A percentile compares a stretch with the other conserved stretches of the same genome.
Conservation (phyloP, 1,284 basidiomycete species). For the Pyrrhoderma lamaoense region DNA sequence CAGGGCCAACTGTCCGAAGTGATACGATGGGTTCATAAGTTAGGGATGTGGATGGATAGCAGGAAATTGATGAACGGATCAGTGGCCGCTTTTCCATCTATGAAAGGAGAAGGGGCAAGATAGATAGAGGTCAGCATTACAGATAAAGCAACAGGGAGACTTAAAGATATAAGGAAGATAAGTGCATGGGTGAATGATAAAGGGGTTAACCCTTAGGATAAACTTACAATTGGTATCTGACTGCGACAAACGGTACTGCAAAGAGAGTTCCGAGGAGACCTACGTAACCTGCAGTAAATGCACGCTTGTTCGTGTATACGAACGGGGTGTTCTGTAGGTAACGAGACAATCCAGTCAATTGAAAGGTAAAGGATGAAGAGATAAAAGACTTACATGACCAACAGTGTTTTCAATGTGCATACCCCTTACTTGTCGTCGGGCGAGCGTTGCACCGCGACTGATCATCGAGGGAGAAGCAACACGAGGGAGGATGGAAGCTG, state of each 20-base stretch:
- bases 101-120: too few relatives aligned
- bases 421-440: slow-evolving; percentile 5
- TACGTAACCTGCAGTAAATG: slow-evolving; percentile 7
- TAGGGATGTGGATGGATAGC: background rate
- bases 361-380: background rate
- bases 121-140: too few relatives aligned
- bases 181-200: too few relatives aligned
- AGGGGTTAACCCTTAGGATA: background rate
- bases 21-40: background rate
- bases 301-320: slow-evolving; percentile 11
- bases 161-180: too few relatives aligned
- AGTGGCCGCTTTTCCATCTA: slow-evolving; percentile 9
- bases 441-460: background rate
- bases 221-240: slow-evolving; percentile 13
- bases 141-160: too few relatives aligned
- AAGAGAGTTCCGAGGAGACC: slow-evolving; percentile 3
- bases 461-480: slow-evolving; percentile 1
- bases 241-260: slow-evolving; percentile 11
- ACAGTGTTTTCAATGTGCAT: slow-evolving; percentile 11
- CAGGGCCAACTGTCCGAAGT: too few relatives aligned
- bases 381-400: slow-evolving; percentile 8
- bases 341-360: background rate
- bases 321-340: slow-evolving; percentile 13
- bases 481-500: slow-evolving; percentile 3
- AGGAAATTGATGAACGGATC: background rate